Percentiles rank a stretch among this genome's conserved stretches.
These are phyloP conservation scores for Rhododendron vialii DNA, from an alignment of 148 eudicot genomes.

Conservation along the genomic window DNA sequence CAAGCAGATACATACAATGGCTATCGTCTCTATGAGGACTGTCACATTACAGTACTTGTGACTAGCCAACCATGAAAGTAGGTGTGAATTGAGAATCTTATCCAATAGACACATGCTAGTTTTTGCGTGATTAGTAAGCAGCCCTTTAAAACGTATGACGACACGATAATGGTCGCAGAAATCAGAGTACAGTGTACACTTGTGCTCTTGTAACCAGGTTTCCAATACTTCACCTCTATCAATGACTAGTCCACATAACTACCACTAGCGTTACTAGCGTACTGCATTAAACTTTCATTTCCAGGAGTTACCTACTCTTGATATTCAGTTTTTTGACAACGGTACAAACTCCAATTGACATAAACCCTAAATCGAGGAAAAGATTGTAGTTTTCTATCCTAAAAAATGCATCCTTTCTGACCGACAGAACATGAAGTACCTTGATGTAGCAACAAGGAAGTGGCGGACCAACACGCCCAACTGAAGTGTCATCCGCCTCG, in stretches of 20 bases:
- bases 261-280: background rate
- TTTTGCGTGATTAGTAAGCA: background rate
- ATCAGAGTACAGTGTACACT: background rate
- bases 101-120: background rate
- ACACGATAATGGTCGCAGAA: background rate
- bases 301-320: background rate
- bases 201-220: background rate
- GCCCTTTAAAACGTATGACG: background rate
- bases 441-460: slow-evolving; percentile 88
- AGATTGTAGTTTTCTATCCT: background rate
- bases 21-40: background rate
- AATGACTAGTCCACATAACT: background rate
- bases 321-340: background rate
- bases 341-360: background rate
- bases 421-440: slow-evolving; percentile 37
- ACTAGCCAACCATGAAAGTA: background rate
- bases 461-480: slow-evolving; percentile 99
- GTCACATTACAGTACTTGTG: background rate
- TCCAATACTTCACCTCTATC: background rate
- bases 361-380: background rate
- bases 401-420: background rate
- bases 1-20: background rate
- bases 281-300: background rate
- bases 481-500: slow-evolving; percentile 76
- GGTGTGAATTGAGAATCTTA: background rate